phyloP scores from a whole-genome alignment of 805 yeast species.

The Candida boleticola region DNA sequence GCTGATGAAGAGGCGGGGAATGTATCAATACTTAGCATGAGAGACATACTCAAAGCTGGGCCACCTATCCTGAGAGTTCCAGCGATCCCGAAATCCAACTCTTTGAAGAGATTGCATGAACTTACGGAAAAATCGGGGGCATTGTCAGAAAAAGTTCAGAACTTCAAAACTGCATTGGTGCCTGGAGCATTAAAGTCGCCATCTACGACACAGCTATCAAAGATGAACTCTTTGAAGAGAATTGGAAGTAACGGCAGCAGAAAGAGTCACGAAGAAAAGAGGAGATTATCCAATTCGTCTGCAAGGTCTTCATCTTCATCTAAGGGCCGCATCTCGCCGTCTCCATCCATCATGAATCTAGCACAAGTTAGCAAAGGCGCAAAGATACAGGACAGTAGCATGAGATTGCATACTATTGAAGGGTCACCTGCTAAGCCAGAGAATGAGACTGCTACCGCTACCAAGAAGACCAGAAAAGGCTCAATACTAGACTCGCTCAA shows the following conservation, averaged over 20 bases:
- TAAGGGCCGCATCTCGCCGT: conserved; percentile 6
- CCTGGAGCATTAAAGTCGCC: conserved; percentile 17
- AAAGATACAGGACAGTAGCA: no score
- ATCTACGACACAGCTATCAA: conserved; percentile 17
- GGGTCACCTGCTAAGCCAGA: conserved; percentile 5
- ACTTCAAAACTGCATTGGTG: conserved; percentile 6
- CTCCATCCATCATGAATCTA: conserved; percentile 9
- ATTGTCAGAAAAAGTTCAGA: conserved; percentile 10
- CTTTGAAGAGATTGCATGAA: conserved; percentile 31
- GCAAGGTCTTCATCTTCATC: not conserved
- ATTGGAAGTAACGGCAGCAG: not conserved
- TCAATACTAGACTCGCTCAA: conserved; percentile 2
- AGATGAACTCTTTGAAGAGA: conserved; percentile 5
- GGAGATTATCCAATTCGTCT: not conserved
- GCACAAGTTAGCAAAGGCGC: conserved; percentile 5
- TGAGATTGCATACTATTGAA: conserved; percentile 6
- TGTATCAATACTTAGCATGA: conserved; percentile 15
- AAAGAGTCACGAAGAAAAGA: not conserved
- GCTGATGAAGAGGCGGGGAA: conserved; percentile 12
- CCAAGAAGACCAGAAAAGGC: not conserved
- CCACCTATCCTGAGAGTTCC: conserved; percentile 5
- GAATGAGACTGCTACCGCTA: not conserved
- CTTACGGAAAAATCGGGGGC: conserved; percentile 19
- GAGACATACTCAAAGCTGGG: conserved; percentile 10
- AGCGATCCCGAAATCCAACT: conserved; percentile 23